Conservation (phyloP, 768 basidiomycete genomes). For the Ramaria sp. region DNA sequence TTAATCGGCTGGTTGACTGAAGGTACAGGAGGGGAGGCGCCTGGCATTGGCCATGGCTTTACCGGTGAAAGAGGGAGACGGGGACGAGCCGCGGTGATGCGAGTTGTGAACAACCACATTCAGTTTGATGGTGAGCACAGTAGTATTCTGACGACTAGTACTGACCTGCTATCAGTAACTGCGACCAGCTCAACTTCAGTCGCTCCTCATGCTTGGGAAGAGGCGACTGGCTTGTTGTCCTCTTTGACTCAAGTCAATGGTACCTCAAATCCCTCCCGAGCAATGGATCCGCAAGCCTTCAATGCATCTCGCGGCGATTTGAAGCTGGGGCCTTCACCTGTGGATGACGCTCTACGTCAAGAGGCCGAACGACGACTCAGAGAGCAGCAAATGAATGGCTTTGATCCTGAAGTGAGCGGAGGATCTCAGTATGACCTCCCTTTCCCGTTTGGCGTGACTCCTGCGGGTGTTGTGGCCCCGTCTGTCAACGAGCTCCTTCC, state of each 20-base stretch:
- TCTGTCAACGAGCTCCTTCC: conserved; percentile 66
- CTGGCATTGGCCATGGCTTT: conserved; percentile 71
- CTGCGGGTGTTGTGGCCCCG: conserved; percentile 50
- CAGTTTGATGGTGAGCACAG: conserved; percentile 67
- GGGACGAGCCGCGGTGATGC: conserved; percentile 83
- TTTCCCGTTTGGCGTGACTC: conserved; percentile 28
- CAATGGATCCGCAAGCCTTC: conserved; percentile 56
- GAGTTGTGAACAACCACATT: conserved; percentile 89
- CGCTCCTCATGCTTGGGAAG: conserved; percentile 65
- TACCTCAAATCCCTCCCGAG: conserved; percentile 28
- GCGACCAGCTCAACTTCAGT: conserved; percentile 55
- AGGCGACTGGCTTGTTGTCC: conserved; percentile 74
- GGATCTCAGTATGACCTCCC: conserved; percentile 41
- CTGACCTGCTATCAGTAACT: conserved; percentile 42
- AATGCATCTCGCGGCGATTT: conserved; percentile 67
- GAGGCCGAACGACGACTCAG: conserved; percentile 73
- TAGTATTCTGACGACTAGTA: conserved; percentile 7
- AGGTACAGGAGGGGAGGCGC: conserved; percentile 75
- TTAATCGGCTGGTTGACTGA: conserved; percentile 95
- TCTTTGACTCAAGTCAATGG: conserved; percentile 57
- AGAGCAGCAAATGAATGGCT: conserved; percentile 71
- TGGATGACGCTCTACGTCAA: conserved; percentile 65
- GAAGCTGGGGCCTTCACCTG: conserved; percentile 76
- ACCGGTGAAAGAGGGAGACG: conserved; percentile 73
- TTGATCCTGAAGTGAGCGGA: conserved; percentile 48